phyloP scores from a whole-genome alignment of 257 asterid species.

The Solanum tarapatanum region DNA sequence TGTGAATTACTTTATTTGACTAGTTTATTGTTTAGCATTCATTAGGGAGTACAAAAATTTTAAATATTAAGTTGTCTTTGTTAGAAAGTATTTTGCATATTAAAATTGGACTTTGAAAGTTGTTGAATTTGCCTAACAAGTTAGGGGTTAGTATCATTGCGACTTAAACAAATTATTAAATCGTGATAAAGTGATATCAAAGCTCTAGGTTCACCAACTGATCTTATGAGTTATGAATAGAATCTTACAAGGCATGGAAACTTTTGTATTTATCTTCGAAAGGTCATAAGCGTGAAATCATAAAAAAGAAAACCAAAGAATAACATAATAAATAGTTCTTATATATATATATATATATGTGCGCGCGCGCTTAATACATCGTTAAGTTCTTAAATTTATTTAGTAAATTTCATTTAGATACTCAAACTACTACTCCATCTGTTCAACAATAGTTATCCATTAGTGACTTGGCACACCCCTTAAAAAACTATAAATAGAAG shows the following conservation, averaged over 20 bases:
- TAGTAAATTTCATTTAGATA: no score
- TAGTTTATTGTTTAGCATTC: not conserved
- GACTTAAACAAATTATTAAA: not conserved
- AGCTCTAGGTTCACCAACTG: not conserved
- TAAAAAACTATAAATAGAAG: no score
- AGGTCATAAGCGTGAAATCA: not conserved
- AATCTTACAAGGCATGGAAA: not conserved
- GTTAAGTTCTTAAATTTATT: not conserved
- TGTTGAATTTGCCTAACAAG: not conserved
- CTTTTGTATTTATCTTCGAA: not conserved
- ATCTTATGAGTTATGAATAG: not conserved
- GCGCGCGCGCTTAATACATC: not conserved
- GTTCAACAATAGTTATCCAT: no score
- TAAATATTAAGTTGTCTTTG: not conserved
- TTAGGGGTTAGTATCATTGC: not conserved
- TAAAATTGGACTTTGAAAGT: not conserved
- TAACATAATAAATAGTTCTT: not conserved
- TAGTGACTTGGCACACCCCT: no score
- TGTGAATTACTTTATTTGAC: not conserved
- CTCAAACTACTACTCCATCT: no score
- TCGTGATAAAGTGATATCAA: not conserved
- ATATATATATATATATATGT: no score
- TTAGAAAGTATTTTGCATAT: not conserved
- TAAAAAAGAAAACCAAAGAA: not conserved
- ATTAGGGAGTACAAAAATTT: not conserved